These are phyloP conservation scores for Arctostaphylos glauca DNA, from an alignment of 148 eudicot species.

Conservation along the genomic window DNA sequence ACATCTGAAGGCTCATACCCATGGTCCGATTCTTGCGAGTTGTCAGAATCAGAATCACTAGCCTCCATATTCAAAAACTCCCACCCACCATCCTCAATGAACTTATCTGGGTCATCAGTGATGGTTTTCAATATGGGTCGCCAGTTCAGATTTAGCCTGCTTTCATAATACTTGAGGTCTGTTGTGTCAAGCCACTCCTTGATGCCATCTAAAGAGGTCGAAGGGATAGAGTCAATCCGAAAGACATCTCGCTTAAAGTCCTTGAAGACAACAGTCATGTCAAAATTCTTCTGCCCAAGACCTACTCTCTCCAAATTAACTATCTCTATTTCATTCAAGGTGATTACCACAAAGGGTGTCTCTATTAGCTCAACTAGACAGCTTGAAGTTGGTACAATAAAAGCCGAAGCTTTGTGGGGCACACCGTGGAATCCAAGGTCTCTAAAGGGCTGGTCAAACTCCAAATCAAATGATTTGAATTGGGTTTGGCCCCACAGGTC, in stretches of 20 bases:
- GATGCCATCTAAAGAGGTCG: conserved; percentile 66
- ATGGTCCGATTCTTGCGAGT: conserved; percentile 56
- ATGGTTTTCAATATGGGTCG: conserved; percentile 61
- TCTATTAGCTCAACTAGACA: conserved; percentile 68
- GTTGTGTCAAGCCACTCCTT: conserved; percentile 75
- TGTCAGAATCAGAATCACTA: conserved; percentile 63
- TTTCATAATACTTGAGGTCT: conserved; percentile 67
- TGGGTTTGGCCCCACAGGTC: conserved; percentile 68
- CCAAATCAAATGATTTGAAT: conserved; percentile 55
- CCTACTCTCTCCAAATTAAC: conserved; percentile 69
- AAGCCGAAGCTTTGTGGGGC: conserved; percentile 61
- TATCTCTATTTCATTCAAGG: conserved; percentile 60
- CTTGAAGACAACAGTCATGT: conserved; percentile 66
- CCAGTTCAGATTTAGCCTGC: conserved; percentile 68
- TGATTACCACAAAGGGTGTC: conserved; percentile 57
- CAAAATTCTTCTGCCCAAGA: conserved; percentile 72
- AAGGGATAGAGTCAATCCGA: conserved; percentile 65
- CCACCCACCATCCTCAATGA: conserved; percentile 74
- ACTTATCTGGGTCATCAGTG: conserved; percentile 58
- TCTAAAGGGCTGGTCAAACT: conserved; percentile 72
- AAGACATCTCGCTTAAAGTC: conserved; percentile 67
- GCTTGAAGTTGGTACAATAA: conserved; percentile 67
- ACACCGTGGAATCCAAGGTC: conserved; percentile 79
- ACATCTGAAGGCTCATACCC: conserved; percentile 61
- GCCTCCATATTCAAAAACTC: conserved; percentile 74